Percentiles rank a stretch among this genome's conserved stretches.
These are phyloP conservation scores for Xylaria sp. DNA, from an alignment of 495 filamentous ascomycete genomes.

Conservation along the genomic window DNA sequence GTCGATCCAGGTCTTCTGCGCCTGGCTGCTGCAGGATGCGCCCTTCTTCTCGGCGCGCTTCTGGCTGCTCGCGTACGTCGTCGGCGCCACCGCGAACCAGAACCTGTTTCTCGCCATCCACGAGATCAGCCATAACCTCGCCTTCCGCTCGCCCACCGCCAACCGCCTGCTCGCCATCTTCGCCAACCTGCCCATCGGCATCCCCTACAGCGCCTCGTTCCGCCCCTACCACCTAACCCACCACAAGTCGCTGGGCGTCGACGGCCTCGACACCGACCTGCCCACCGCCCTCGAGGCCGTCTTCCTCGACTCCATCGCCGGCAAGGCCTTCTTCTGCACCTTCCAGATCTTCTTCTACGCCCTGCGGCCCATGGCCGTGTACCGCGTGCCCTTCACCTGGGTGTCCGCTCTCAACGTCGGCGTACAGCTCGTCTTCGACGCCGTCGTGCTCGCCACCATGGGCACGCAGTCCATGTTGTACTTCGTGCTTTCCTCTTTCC, in stretches of 20 bases:
- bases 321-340: slow-evolving; percentile 99
- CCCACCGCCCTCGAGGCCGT: slow-evolving; percentile 91
- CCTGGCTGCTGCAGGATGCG: slow-evolving; percentile 78
- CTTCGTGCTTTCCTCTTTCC: slow-evolving; percentile 84
- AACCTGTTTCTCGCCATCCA: slow-evolving; percentile 99
- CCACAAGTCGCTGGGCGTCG: slow-evolving; percentile 97
- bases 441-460: slow-evolving; percentile 60
- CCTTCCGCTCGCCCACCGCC: slow-evolving; percentile 81
- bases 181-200: slow-evolving; percentile 93
- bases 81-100: slow-evolving; percentile 97
- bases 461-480: slow-evolving; percentile 73
- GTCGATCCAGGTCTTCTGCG: slow-evolving; percentile 77
- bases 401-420: slow-evolving; percentile 83
- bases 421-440: slow-evolving; percentile 81
- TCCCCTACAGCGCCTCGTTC: slow-evolving; percentile 97
- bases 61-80: slow-evolving; percentile 85
- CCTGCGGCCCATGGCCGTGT: slow-evolving; percentile 94
- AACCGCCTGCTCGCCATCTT: slow-evolving; percentile 90
- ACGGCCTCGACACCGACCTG: slow-evolving; percentile 95
- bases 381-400: slow-evolving; percentile 83
- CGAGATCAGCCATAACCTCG: slow-evolving; percentile 98
- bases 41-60: slow-evolving; percentile 83
- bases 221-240: slow-evolving; percentile 98
- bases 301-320: slow-evolving; percentile 93
- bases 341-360: slow-evolving; percentile 99